Evolutionary conservation across 1,284 basidiomycete species (phyloP), one percentile per base, ranked within the genome.

Genomic region (Ceratobasidium sp.): DNA sequence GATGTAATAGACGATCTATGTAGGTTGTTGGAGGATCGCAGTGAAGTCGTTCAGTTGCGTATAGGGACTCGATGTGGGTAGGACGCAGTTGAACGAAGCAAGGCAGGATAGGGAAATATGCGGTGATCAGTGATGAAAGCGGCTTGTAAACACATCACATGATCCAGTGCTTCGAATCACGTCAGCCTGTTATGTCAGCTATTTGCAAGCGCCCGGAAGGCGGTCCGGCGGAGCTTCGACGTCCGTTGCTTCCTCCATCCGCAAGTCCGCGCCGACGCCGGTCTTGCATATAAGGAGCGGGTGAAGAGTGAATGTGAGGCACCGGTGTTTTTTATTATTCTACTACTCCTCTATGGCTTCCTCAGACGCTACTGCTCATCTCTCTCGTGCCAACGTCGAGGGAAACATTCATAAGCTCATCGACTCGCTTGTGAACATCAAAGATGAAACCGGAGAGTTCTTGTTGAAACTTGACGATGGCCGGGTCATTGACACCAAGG

Each of bases 401-500:
- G 50, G 22, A 4, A 34, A 53, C 17, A 84, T 87, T 71, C 76
- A 78, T 25, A 81, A 78, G 56, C 77, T 87, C 58, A 85, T 86
- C 40, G 77, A 85, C 67, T 86, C 85, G 38, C 79, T 87, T 12
- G 84, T 87, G 55, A 84, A 86, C 73, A 87, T 87, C 77, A 82
- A 84, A 71, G 86, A 88, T 76, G 80, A 82, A 71, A 83, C 81
- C 1, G 86, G 86, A 47, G 81, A 85, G 75, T 87, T 86, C 75
- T 77, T 88, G 29, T 77, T 87, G 73, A 79, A 80, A 10, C 77
- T 87, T 34, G 78, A 79, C 22, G 86, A 87, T 75, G 86, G 86
- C 0, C 81, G 85, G 12, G 76, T 86, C 25, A 86, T 88, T 69
- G 86, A 89, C 73, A 88, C 86, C 1, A 88, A 88, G 73, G 85